Conservation (phyloP, 257 asterid species). For the Solanum pennellii region DNA sequence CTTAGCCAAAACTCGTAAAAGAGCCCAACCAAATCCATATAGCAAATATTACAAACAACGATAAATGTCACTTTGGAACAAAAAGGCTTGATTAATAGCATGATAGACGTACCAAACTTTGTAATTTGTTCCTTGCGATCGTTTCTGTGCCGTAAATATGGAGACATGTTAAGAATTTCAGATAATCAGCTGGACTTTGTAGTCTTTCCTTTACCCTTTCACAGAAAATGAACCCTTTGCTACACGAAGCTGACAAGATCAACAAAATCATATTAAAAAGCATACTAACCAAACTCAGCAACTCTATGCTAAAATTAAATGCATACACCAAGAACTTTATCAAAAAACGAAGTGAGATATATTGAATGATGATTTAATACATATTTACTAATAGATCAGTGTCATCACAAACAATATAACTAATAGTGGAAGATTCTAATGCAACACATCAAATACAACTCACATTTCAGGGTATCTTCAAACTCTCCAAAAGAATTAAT, state of each 20-base stretch:
- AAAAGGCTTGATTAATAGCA: neutral
- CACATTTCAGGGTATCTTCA: conserved; percentile 75
- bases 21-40: neutral
- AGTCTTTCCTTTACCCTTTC: conserved; percentile 87
- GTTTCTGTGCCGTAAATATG: conserved; percentile 81
- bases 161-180: conserved; percentile 87
- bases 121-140: conserved; percentile 75
- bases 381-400: neutral
- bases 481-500: conserved; percentile 47
- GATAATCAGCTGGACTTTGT: conserved; percentile 67
- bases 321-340: neutral
- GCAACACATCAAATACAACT: conserved; percentile 16
- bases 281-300: neutral
- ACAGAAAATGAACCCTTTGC: conserved; percentile 70
- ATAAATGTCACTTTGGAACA: neutral
- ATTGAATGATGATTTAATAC: neutral
- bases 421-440: neutral
- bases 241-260: conserved; percentile 46
- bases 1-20: neutral
- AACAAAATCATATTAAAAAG: neutral
- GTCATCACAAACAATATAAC: neutral
- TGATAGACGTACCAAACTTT: conserved; percentile 54
- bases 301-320: neutral
- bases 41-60: neutral
- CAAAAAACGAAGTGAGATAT: neutral